phyloP scores from a whole-genome alignment of 306 rosid genomes.

The Neltuma alba region DNA sequence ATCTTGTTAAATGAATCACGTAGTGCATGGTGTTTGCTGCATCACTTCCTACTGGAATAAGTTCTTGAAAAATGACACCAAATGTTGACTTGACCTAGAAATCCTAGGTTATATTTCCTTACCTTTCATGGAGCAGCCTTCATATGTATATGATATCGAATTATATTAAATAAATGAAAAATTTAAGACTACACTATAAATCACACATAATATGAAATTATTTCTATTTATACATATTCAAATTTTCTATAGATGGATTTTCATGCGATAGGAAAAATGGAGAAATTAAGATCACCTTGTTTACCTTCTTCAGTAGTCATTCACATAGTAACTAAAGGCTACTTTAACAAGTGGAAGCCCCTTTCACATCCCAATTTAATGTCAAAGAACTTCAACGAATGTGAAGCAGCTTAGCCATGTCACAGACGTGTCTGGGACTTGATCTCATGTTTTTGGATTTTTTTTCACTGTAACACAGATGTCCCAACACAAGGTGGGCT shows the following conservation, averaged over 20 bases:
- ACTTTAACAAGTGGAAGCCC: background rate
- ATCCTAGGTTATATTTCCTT: background rate
- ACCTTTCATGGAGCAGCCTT: background rate
- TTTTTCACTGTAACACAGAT: background rate
- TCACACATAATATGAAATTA: background rate
- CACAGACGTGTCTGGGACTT: background rate
- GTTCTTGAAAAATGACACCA: background rate
- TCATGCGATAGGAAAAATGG: background rate
- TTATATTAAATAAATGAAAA: background rate
- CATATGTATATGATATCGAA: background rate
- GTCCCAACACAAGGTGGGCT: background rate
- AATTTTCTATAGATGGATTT: background rate
- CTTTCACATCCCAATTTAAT: background rate
- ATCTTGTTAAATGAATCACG: background rate
- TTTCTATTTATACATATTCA: background rate
- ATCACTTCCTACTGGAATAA: background rate
- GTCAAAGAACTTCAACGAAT: background rate
- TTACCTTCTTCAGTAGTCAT: background rate
- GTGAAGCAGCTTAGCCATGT: background rate
- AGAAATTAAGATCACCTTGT: background rate
- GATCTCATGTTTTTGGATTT: background rate
- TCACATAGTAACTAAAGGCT: background rate
- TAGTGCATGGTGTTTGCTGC: background rate
- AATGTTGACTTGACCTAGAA: conserved; percentile 13
- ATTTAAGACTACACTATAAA: background rate